Base-by-base conservation (phyloP, 495 filamentous ascomycete genomes). In the Pseudevernia furfuracea region DNA sequence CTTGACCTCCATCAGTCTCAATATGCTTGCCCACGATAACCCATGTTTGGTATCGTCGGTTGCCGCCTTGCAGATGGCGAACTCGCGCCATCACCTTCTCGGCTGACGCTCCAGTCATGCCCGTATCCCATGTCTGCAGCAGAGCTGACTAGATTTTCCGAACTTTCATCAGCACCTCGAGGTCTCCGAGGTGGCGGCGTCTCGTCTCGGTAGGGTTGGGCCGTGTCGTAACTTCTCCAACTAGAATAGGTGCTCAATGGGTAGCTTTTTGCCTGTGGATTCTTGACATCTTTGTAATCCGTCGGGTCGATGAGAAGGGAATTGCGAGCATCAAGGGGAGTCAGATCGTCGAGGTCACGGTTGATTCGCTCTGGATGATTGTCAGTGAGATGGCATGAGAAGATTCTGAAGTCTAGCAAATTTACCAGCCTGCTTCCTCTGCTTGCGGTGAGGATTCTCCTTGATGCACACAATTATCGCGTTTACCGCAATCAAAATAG, bases 401-500 rank as follows among this genome's bases (percentile, higher is more conserved):
- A 4, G n/a, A 19, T 9, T 39, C 14, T 41, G 34, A 30, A 4
- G 10, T 28, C 11, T 8, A 43, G 36, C 30, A n/a, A 52, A 62
- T 84, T 80, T 84, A 91, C 88, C 87, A 75, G 89, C 84, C 80
- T 92, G 89, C 79, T 93, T 95, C 70, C 90, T 82, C 62, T 85
- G 81, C 81, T 84, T 88, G 58, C 85, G 83, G 75, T 98, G 92
- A 3, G 94, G 93, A 75, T 98, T 97, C 76, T 93, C 82, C 63
- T 87, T 86, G 80, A 84, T 86, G 76, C 85, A 91, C 39, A 85
- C 80, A 67, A 91, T 86, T 64, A 97, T 83, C 34, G 92, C 89
- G 69, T 98, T 97, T 73, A 91, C 87, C 23, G 84, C 88, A 70
- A 98, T 94, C 43, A 97, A 78, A 61, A 98, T 92, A 37, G 91